Evolutionary conservation across 2,329 filamentous ascomycete genomes (phyloP), one percentile per base, ranked within the genome.

Genomic region (Trichoderma simmonsii): DNA sequence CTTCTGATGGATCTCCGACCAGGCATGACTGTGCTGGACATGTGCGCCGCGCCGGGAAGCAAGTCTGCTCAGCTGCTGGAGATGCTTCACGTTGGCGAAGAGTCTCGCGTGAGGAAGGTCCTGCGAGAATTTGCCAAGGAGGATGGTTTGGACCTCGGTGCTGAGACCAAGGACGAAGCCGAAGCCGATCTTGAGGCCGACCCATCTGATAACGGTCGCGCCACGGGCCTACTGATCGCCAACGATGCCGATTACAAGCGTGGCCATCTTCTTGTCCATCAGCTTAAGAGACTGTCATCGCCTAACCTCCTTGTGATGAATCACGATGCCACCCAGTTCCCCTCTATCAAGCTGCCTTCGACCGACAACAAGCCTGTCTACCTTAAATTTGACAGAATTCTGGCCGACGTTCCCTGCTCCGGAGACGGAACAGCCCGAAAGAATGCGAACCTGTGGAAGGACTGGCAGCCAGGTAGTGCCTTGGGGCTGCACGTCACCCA

Each of bases 171-270:
- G 63, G 83, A 83, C 63, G 83, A 86, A 70, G 79, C 81, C 63
- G 83, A 85, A 8, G 85, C 83, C 69, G 82, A 91, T 48, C 84
- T 91, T 82, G 86, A 84, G 43, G 83, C 86, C 18, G 90, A 91
- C 77, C 81, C 87, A 3, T 86, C 86, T 75, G 95, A 98, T 77
- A 89, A 94, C 78, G 96, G 96, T 74, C 88, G 96, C 77, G 92
- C 95, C 2, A 98, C 95, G 6, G 96, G 96, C 43, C 86, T 99
- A 57, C 87, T 99, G 71, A 92, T 99, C 76, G 96, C 96, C 74
- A 99, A 99, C 82, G 96, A 99, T 79, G 91, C 93, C 77, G 96
- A 99, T 81, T 98, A 98, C 85, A 97, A 95, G 86, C 92, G 96
- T 75, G 94, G 94, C 71, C 96, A 98, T 83, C 96, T 99, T 93